Evolutionary conservation across 202 grass and related monocot genomes (phyloP).

Genomic region (Carex arenaria): DNA sequence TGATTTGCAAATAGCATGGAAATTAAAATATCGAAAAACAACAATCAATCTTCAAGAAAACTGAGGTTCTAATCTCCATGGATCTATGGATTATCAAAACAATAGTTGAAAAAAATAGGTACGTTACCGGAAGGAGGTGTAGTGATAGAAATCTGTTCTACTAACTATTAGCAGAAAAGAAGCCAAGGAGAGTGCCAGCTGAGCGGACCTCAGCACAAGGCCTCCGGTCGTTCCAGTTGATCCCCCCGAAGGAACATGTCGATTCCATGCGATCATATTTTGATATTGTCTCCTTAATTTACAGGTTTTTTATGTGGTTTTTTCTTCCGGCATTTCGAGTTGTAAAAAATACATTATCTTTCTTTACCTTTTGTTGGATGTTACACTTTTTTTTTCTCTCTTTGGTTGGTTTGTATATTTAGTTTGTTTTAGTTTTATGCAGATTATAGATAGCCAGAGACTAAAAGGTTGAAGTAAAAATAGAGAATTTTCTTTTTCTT

Average conservation of each 20-base stretch:
- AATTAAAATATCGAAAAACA: neutral
- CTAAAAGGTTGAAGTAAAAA: neutral
- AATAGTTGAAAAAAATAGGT: neutral
- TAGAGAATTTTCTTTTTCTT: neutral
- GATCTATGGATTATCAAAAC: neutral
- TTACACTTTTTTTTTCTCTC: neutral
- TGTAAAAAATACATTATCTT: neutral
- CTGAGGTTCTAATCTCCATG: neutral
- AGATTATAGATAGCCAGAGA: neutral
- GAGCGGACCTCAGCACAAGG: neutral
- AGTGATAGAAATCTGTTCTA: neutral
- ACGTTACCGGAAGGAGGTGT: neutral
- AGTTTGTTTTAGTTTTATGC: neutral
- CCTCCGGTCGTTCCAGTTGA: neutral
- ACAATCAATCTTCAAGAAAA: neutral
- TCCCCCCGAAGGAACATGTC: neutral
- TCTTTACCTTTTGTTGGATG: neutral
- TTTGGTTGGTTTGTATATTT: neutral
- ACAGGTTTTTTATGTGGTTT: neutral
- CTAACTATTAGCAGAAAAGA: constrained; percentile 1
- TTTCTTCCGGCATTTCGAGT: neutral
- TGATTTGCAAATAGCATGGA: too few relatives aligned
- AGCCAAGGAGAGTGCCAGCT: neutral
- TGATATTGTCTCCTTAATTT: neutral
- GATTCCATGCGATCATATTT: neutral